Evolutionary conservation across 2,329 filamentous ascomycete species (phyloP).

Genomic region (Diplocarpon mali): DNA sequence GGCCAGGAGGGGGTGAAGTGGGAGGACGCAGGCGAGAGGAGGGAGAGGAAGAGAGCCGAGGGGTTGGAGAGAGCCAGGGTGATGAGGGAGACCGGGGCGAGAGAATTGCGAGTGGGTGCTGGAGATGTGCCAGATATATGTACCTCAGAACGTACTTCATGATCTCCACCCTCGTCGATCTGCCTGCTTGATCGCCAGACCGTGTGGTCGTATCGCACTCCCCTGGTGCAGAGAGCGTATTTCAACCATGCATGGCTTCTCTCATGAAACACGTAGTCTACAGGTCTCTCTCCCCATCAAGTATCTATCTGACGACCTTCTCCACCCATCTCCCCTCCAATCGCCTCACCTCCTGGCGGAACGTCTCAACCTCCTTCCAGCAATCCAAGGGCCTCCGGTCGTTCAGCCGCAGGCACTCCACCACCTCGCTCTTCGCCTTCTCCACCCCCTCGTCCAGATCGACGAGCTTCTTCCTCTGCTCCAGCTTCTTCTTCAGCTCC

Average conservation of each 20-base stretch:
- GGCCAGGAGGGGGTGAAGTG: constrained; percentile 34
- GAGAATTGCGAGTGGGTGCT: neutral
- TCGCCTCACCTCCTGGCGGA: constrained; percentile 79
- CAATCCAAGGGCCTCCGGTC: constrained; percentile 86
- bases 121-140: constrained; percentile 2
- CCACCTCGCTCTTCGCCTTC: constrained; percentile 62
- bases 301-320: constrained; percentile 46
- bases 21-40: constrained; percentile 42
- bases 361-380: constrained; percentile 84
- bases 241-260: constrained; percentile 5
- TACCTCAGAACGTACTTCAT: constrained; percentile 5
- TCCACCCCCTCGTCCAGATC: constrained; percentile 63
- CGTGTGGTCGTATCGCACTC: neutral
- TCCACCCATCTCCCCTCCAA: constrained; percentile 84
- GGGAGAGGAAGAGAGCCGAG: constrained; percentile 46
- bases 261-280: constrained; percentile 16
- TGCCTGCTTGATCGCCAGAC: too few relatives aligned
- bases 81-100: constrained; percentile 3
- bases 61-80: constrained; percentile 39
- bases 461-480: constrained; percentile 52
- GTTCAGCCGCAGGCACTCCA: constrained; percentile 71
- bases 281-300: constrained; percentile 1
- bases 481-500: constrained; percentile 46
- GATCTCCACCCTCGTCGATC: neutral
- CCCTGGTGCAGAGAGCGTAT: neutral